Evolutionary conservation across 164 flowering plant genomes (phyloP), one percentile per base, ranked within the genome.

Genomic region (Stephania cephalantha): DNA sequence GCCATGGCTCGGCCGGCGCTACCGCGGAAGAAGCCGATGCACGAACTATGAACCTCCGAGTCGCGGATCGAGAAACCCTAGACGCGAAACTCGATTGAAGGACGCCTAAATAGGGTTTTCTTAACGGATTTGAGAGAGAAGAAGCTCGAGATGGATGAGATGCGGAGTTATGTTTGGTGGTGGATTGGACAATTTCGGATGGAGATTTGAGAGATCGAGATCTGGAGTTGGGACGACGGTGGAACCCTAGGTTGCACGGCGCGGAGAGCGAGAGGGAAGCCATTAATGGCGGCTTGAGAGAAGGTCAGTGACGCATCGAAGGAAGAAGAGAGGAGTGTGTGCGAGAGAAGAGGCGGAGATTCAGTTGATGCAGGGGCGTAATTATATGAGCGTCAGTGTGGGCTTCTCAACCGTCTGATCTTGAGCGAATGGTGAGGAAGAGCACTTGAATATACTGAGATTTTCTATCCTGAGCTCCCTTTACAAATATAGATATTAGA

Each of bases 1-100:
- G 84, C 97, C 97, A 92, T 77, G 96, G 93, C 83, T 81, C 76
- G 7, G 83, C 55, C 9, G 86, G 82, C 3, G 82, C 68, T 4
- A 31, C 46, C 5, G 75, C 74, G 8, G 82, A 73, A 9, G 79
- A 18, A 8, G 80, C 67, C 3, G 84, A 75, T 11, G 81, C 86
- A 15, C 77, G 78, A 45, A 82, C 75, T 8, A 10, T 10, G 18
- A 68, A 72, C 7, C 17, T 61, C 44, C 75, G 76, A 20, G 74
- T 64, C 9, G 73, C 15, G 31, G 67, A 45, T 61, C 30, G 50
- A 8, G 7, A 71, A 71, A 71, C 72, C n/a, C 71, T 75, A 45
- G 46, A 55, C 9, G 76, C 65, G 71, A 50, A 70, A 73, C 35
- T 65, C 15, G 78, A 71, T 0, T 65, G 30, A 25, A 70, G 68